Base-by-base conservation (phyloP, 2,329 filamentous ascomycete genomes). In the Beauveria sp. region DNA sequence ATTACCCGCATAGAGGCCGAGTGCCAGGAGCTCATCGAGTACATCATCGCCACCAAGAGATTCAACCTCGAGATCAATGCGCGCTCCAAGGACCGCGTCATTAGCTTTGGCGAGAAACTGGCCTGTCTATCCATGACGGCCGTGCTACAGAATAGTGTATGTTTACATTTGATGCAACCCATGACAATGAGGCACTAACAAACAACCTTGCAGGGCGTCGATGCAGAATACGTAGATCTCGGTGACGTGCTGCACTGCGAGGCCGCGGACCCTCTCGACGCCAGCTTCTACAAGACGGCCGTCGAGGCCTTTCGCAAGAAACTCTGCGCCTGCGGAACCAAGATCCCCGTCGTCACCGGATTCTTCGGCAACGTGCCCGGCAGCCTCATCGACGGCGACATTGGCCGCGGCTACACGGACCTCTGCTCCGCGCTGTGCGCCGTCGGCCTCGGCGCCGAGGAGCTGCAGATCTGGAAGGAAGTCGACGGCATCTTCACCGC, bases 401-500 rank as follows among this genome's bases (percentile, higher is more conserved):
- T 99, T 65, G 95, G 95, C 22, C 88, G 95, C 68, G 95, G 95
- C 34, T 99, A 99, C 75, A 98, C 95, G 10, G 95, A 99, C 75
- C 83, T 99, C 52, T 98, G 95, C 73, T 93, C 95, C 14, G 93
- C 95, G 6, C 80, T 99, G 18, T 88, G 93, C 57, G 92, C 95
- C 1, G 93, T 99, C 10, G 93, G 92, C 4, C 79, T 96, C n/a
- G 81, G 85, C 68, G 95, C 95, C 1, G 79, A 88, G 59, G 95
- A 99, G 74, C 82, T 99, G 58, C 95, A 99, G 74, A 90, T 99
- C 65, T 98, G 95, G 95, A 99, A 99, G 78, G 95, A 99, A 73
- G 95, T 99, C 7, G 95, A 99, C 73, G 93, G 92, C 63, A 96
- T 98, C 71, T 95, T 96, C 75, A 87, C 83, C 2, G 81, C 82